Base-by-base conservation (phyloP, 2,329 filamentous ascomycete species). In the Nemania sp. region DNA sequence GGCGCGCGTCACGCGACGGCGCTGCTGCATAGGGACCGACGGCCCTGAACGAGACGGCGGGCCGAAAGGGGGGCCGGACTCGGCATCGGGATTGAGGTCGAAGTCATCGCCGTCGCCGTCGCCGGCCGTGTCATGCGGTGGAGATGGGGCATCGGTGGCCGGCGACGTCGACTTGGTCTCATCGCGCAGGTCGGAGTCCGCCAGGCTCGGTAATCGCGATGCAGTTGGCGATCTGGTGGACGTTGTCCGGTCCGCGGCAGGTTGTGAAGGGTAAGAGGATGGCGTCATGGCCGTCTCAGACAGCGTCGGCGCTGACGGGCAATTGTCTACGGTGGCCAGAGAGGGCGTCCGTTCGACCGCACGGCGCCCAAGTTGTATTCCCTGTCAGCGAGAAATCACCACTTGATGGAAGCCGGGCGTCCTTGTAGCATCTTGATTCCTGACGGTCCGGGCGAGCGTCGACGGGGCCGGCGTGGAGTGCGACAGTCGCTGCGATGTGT, bases 1-100 rank as follows among this genome's bases (percentile, higher is more conserved):
- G 34, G 89, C 89, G 64, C 90, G 80, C 17, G 89, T 92, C 39
- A 93, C 89, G 67, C 90, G 80, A 50, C 89, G 80, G 57, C 89
- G 80, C 70, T 93, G 92, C 68, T 91, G 89, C 54, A 89, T 78
- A 12, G 87, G 88, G 61, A 77, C 73, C 33, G 72, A 74, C n/a
- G 75, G 68, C 14, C 70, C 69, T 47, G 74, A 72, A 48, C 61
- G 62, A 39, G 65, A 61, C 36, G 64, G 61, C 20, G 64, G 61
- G 52, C 62, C 67, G 42, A 60, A 63, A 6, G 48, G 50, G 14
- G 41, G 26, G 15, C 49, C 59, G 23, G 49, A 54, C 23, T 63
- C 64, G 20, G 63, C 64, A 47, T 58, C 60, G 24, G 57, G 75
- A 62, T 50, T 76, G 73, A 52, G 71, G n/a, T 9, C 9, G 28